These are phyloP conservation scores for Vitis hybrid DNA, from an alignment of 177 flowering plant genomes.

Conservation along the genomic window DNA sequence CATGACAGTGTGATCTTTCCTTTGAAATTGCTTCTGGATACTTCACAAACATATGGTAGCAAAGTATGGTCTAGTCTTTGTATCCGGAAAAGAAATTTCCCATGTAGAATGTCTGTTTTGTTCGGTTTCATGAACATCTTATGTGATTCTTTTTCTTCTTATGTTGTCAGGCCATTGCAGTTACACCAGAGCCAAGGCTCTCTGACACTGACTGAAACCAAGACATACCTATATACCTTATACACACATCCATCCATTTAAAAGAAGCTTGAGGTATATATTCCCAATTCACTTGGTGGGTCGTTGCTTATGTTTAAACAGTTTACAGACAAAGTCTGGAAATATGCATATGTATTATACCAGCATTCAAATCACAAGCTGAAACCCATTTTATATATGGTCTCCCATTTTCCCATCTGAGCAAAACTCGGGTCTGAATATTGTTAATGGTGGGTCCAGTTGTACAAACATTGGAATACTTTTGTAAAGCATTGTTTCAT, in stretches of 20 bases:
- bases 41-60: too few relatives aligned
- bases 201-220: neutral
- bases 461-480: conserved; percentile 8
- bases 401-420: conserved; percentile 1
- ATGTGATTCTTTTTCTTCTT: neutral
- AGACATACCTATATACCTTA: neutral
- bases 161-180: conserved; percentile 3
- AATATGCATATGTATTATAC: neutral
- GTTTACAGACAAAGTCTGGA: neutral
- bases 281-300: neutral
- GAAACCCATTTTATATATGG: neutral
- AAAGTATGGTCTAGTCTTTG: too few relatives aligned
- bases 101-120: too few relatives aligned
- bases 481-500: conserved; percentile 8
- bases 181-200: neutral
- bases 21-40: too few relatives aligned
- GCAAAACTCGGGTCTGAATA: neutral
- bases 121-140: too few relatives aligned
- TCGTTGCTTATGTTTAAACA: neutral
- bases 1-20: too few relatives aligned
- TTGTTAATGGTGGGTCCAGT: neutral
- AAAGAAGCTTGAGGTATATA: conserved; percentile 8
- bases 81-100: too few relatives aligned
- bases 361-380: conserved; percentile 1
- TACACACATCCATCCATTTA: neutral